phyloP scores from a whole-genome alignment of 148 eudicot species.

The Polygonum aviculare region DNA sequence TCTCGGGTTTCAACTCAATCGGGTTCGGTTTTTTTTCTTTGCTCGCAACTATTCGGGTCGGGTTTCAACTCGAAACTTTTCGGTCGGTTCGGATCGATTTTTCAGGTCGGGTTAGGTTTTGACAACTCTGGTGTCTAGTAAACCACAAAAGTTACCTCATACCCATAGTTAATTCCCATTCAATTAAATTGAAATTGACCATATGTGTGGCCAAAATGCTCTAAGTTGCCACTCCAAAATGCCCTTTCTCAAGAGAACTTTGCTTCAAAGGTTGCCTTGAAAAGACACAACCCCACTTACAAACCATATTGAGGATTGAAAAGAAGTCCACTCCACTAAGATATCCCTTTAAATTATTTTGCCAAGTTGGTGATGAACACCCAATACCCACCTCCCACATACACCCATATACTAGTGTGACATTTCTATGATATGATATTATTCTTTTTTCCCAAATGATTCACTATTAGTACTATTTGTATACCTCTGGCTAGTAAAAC shows the following conservation, averaged over 20 bases:
- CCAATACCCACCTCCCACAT: slow-evolving; percentile 14
- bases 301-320: background rate
- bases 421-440: background rate
- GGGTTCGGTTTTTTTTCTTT: no score
- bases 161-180: background rate
- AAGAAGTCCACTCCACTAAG: slow-evolving; percentile 14
- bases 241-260: background rate
- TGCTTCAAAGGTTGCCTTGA: slow-evolving; percentile 7
- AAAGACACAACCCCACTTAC: slow-evolving; percentile 21
- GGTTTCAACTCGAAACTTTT: no score
- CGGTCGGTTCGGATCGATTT: no score
- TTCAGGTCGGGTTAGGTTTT: no score
- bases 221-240: background rate
- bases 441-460: background rate
- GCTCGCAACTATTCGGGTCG: no score
- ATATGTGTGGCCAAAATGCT: background rate
- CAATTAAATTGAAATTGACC: background rate
- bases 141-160: background rate
- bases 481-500: slow-evolving; percentile 3
- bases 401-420: background rate
- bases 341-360: slow-evolving; percentile 6
- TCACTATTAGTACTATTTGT: background rate
- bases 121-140: background rate
- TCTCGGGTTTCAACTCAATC: no score
- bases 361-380: slow-evolving; percentile 13